These are phyloP conservation scores for Entophlyctis helioformis DNA, from an alignment of 192 early-diverging fungal genomes.

Conservation along the genomic window DNA sequence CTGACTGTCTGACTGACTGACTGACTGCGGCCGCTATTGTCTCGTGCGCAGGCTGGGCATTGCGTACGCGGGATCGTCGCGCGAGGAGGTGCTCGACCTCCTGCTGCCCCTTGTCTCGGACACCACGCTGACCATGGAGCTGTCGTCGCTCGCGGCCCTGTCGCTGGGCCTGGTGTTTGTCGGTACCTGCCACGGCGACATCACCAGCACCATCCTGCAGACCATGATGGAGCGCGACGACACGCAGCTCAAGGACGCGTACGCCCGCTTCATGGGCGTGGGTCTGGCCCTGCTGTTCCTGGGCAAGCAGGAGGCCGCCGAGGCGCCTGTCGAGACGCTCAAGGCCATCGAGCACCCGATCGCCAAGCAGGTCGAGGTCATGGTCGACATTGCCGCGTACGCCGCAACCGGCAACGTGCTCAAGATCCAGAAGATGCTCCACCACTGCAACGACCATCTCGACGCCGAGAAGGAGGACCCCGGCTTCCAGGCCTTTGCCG, in stretches of 20 bases:
- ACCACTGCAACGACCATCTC: conserved; percentile 89
- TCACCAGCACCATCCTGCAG: conserved; percentile 81
- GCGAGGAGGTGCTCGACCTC: conserved; percentile 74
- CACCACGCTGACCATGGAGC: conserved; percentile 68
- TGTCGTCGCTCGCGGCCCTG: conserved; percentile 78
- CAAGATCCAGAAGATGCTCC: conserved; percentile 93
- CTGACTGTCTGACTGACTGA: too few species aligned
- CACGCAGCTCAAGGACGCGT: conserved; percentile 70
- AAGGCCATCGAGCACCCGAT: conserved; percentile 91
- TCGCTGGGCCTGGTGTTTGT: conserved; percentile 89
- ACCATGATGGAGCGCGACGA: conserved; percentile 94
- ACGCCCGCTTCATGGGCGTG: conserved; percentile 85
- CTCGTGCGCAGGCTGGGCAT: conserved; percentile 73
- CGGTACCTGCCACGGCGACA: conserved; percentile 79
- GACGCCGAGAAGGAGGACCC: conserved; percentile 78
- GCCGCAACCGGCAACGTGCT: conserved; percentile 94
- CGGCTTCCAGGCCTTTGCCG: conserved; percentile 86
- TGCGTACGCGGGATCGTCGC: conserved; percentile 84
- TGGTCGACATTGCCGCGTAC: conserved; percentile 85
- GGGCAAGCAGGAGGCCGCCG: conserved; percentile 79
- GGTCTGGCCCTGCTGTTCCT: conserved; percentile 84
- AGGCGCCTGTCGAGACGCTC: conserved; percentile 85
- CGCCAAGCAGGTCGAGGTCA: conserved; percentile 72
- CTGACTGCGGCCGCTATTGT: too few species aligned
- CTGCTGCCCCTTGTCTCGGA: conserved; percentile 75